Evolutionary conservation across 352 stramenopile genomes (phyloP).

Genomic region (Globisporangium takayamanum): DNA sequence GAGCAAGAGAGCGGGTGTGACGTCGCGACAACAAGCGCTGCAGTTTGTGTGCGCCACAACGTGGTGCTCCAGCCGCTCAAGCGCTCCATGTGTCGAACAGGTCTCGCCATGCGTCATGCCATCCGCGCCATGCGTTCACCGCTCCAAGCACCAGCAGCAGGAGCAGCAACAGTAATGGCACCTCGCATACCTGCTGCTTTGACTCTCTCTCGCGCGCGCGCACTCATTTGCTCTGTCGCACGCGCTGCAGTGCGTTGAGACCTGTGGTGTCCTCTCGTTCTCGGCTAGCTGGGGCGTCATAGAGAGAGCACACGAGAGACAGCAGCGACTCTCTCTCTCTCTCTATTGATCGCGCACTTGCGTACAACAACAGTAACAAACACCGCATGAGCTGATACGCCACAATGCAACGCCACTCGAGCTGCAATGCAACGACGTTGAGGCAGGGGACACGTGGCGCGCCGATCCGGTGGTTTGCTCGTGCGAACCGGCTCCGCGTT

Average conservation of each 20-base stretch:
- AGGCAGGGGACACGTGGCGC: background rate
- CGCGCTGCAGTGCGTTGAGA: too few relatives aligned
- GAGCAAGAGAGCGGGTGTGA: background rate
- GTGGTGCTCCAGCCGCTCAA: background rate
- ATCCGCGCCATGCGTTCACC: background rate
- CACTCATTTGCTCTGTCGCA: too few relatives aligned
- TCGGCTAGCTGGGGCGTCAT: too few relatives aligned
- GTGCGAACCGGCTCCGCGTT: constrained; percentile 2
- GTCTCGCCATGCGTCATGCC: background rate
- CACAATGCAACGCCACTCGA: background rate
- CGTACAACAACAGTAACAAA: background rate
- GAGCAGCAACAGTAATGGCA: background rate
- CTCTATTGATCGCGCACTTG: too few relatives aligned
- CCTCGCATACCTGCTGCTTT: background rate
- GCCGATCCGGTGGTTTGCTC: background rate
- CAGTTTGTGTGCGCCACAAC: constrained; percentile 3
- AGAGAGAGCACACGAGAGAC: too few relatives aligned
- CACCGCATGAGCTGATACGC: background rate
- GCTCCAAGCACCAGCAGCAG: background rate
- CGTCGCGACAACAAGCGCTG: constrained; percentile 2
- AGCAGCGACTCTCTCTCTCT: too few relatives aligned
- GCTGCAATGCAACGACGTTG: background rate
- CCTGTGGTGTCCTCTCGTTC: too few relatives aligned
- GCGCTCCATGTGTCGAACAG: background rate
- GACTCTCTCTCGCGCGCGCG: background rate